These are phyloP conservation scores for Bruguiera hainesii DNA, from an alignment of 441 rosid genomes.

Conservation along the genomic window DNA sequence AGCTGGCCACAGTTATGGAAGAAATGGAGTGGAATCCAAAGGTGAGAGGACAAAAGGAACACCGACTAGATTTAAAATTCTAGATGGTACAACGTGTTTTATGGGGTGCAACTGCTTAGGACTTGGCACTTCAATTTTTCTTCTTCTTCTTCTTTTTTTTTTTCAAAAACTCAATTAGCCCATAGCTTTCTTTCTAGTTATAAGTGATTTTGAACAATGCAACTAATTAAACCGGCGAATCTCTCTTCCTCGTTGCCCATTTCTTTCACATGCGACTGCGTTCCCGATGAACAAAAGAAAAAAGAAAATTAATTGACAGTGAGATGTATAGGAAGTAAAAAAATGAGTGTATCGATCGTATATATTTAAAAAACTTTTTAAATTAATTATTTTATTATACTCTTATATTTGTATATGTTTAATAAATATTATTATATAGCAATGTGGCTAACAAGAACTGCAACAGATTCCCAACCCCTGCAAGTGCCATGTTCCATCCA, in stretches of 20 bases:
- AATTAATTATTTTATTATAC: too few relatives aligned
- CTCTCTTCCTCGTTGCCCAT: slow-evolving; percentile 10
- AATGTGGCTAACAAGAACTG: too few relatives aligned
- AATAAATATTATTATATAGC: too few relatives aligned
- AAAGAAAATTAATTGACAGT: too few relatives aligned
- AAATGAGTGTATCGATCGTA: too few relatives aligned
- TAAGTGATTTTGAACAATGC: slow-evolving; percentile 24
- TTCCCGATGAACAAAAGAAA: too few relatives aligned
- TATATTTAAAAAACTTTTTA: too few relatives aligned
- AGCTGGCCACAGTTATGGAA: not conserved
- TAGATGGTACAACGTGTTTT: slow-evolving; percentile 45
- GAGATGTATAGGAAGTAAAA: too few relatives aligned
- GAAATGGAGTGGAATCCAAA: not conserved
- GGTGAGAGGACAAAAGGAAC: slow-evolving; percentile 50
- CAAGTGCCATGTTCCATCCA: too few relatives aligned
- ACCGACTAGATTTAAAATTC: slow-evolving; percentile 26
- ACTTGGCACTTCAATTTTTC: not conserved
- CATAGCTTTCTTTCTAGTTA: slow-evolving; percentile 27
- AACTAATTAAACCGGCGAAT: slow-evolving; percentile 30
- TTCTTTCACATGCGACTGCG: too few relatives aligned
- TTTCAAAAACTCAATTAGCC: slow-evolving; percentile 28
- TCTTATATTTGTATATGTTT: too few relatives aligned
- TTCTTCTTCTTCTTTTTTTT: slow-evolving; percentile 2
- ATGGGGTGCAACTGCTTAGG: slow-evolving; percentile 44
- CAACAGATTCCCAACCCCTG: too few relatives aligned